These are phyloP conservation scores for Streptanthus diversifolius DNA, from an alignment of 345 rosid genomes.

Conservation along the genomic window DNA sequence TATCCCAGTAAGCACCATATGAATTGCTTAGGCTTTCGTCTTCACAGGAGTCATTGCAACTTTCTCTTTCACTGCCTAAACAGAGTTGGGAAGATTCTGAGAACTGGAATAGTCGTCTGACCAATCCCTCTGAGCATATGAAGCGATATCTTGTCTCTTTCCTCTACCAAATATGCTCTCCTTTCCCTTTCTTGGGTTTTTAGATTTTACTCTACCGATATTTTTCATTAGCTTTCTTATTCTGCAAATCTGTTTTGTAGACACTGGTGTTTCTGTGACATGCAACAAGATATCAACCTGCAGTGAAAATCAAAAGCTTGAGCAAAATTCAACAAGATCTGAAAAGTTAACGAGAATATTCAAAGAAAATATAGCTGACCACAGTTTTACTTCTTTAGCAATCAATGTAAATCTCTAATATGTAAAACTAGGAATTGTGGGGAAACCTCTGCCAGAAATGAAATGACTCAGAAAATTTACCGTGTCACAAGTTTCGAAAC, in stretches of 20 bases:
- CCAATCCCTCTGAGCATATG: slow-evolving; percentile 35
- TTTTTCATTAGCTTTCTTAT: slow-evolving; percentile 66
- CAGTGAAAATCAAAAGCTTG: slow-evolving; percentile 22
- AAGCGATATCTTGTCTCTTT: slow-evolving; percentile 31
- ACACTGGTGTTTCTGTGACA: slow-evolving; percentile 66
- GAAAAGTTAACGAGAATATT: neutral
- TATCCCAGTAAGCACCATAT: slow-evolving; percentile 91
- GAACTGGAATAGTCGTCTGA: slow-evolving; percentile 47
- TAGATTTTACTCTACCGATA: slow-evolving; percentile 11
- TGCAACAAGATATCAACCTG: slow-evolving; percentile 89
- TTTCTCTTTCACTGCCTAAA: slow-evolving; percentile 29
- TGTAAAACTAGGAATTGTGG: neutral
- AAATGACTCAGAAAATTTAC: slow-evolving; percentile 41
- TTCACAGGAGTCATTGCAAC: slow-evolving; percentile 21
- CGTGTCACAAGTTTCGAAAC: slow-evolving; percentile 68
- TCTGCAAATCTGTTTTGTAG: slow-evolving; percentile 71
- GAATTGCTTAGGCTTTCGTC: slow-evolving; percentile 39
- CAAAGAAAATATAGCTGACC: neutral
- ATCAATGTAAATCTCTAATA: neutral
- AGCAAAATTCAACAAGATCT: neutral
- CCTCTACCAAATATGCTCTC: neutral
- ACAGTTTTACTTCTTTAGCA: slow-evolving; percentile 9
- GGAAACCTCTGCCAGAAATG: neutral
- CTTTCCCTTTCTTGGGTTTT: neutral
- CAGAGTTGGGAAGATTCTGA: slow-evolving; percentile 39